These are phyloP conservation scores for Lentinula lateritia DNA, from an alignment of 768 basidiomycete genomes.

Conservation along the genomic window DNA sequence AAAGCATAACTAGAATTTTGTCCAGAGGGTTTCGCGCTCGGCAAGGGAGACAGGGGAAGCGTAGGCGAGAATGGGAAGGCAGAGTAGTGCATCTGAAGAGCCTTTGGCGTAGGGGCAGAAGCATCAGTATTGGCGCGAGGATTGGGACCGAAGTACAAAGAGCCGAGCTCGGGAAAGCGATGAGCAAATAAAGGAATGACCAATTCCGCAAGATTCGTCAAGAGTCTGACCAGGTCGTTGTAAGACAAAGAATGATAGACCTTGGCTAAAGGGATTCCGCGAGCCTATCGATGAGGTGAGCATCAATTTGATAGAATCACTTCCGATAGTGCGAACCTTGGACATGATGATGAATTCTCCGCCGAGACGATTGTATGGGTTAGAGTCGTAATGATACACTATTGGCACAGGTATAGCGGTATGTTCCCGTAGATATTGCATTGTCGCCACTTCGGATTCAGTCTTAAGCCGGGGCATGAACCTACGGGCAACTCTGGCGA, in stretches of 20 bases:
- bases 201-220: constrained; percentile 63
- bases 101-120: constrained; percentile 39
- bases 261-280: constrained; percentile 63
- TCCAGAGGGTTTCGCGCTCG: constrained; percentile 17
- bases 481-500: constrained; percentile 76
- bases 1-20: constrained; percentile 15
- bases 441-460: constrained; percentile 82
- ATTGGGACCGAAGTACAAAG: constrained; percentile 56
- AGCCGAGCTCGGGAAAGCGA: constrained; percentile 73
- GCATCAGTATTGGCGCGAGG: constrained; percentile 25
- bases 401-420: constrained; percentile 70
- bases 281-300: constrained; percentile 43
- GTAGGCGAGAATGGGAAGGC: constrained; percentile 41
- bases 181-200: constrained; percentile 72
- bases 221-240: constrained; percentile 54
- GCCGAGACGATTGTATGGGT: constrained; percentile 79
- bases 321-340: constrained; percentile 43
- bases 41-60: constrained; percentile 27
- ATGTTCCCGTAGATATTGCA: constrained; percentile 69
- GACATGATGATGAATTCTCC: constrained; percentile 87
- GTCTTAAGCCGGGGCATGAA: constrained; percentile 87
- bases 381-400: constrained; percentile 75
- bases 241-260: constrained; percentile 71
- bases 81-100: constrained; percentile 30
- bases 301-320: not conserved